Conservation (phyloP, 352 stramenopile genomes). For the Thraustochytrium sp. region DNA sequence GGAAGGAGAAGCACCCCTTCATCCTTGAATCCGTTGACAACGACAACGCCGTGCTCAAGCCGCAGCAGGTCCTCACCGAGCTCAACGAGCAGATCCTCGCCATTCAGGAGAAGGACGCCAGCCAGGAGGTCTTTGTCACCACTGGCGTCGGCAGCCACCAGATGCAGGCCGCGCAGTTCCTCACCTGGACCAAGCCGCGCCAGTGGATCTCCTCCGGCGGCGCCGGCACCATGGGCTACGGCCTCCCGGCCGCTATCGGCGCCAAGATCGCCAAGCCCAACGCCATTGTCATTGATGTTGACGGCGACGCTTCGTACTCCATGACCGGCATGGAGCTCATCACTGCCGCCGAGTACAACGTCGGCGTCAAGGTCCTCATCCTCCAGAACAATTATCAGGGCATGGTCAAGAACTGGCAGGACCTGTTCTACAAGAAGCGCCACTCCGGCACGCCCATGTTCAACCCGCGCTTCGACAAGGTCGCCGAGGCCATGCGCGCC, state of each 20-base stretch:
- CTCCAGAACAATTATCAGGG: conserved; percentile 93
- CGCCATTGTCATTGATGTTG: conserved; percentile 74
- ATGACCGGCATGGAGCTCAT: conserved; percentile 94
- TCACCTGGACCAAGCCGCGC: conserved; percentile 86
- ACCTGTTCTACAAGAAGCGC: conserved; percentile 89
- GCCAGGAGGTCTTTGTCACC: conserved; percentile 83
- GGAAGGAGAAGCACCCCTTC: conserved; percentile 86
- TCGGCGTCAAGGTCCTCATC: conserved; percentile 89
- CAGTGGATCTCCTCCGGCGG: conserved; percentile 86
- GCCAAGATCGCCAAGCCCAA: conserved; percentile 84
- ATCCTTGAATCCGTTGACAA: conserved; percentile 68
- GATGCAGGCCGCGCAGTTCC: conserved; percentile 92
- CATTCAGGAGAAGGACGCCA: conserved; percentile 69
- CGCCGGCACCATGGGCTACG: conserved; percentile 90
- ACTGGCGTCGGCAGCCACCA: conserved; percentile 91
- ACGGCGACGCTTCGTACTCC: conserved; percentile 89
- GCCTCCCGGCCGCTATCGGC: conserved; percentile 82
- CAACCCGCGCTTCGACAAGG: conserved; percentile 86
- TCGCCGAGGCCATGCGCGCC: conserved; percentile 86
- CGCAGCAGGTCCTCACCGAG: conserved; percentile 85
- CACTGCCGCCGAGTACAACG: conserved; percentile 83
- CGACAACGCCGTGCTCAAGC: conserved; percentile 73
- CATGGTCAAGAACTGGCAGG: conserved; percentile 96
- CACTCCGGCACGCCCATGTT: conserved; percentile 80
- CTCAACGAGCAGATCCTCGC: conserved; percentile 76